Conservation (phyloP, 2,329 filamentous ascomycete genomes). For the Rutstroemia sp. region DNA sequence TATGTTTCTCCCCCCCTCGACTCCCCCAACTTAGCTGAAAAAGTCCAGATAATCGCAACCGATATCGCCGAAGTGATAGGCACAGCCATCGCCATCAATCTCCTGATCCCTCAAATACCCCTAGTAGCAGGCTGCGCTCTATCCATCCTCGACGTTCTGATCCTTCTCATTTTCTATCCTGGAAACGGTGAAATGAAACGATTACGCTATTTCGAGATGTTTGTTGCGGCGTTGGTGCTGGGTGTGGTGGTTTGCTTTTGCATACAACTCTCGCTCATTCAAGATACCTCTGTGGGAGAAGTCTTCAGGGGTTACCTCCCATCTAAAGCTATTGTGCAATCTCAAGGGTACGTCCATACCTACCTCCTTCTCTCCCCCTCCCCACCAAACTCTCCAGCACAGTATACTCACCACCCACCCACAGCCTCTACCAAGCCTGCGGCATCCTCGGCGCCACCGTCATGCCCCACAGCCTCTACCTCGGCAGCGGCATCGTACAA, state of each 20-base stretch:
- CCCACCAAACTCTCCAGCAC: background rate
- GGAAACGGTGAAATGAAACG: conserved; percentile 50
- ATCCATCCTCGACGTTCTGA: conserved; percentile 60
- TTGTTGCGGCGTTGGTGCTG: conserved; percentile 56
- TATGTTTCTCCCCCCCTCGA: conserved; percentile 11
- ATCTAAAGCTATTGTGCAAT: conserved; percentile 49
- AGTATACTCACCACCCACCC: conserved; percentile 15
- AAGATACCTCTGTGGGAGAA: conserved; percentile 45
- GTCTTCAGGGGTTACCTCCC: conserved; percentile 61
- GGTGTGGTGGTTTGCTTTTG: conserved; percentile 65
- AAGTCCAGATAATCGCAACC: conserved; percentile 44
- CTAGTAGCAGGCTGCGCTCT: conserved; percentile 62
- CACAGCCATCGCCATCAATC: conserved; percentile 61
- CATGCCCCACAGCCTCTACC: conserved; percentile 62
- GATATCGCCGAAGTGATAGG: conserved; percentile 57
- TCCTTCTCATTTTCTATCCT: conserved; percentile 60
- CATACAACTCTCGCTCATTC: conserved; percentile 58
- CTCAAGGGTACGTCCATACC: conserved; percentile 37
- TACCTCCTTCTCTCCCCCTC: background rate
- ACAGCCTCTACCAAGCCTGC: conserved; percentile 58
- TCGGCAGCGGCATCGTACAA: conserved; percentile 64
- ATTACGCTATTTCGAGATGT: conserved; percentile 55
- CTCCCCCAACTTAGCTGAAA: conserved; percentile 7
- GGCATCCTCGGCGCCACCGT: conserved; percentile 72
- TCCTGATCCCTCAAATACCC: conserved; percentile 55